Percentiles rank a stretch among this genome's conserved stretches.
Conservation (phyloP, 2,329 filamentous ascomycete species). For the Sclerotinia glacialis region DNA sequence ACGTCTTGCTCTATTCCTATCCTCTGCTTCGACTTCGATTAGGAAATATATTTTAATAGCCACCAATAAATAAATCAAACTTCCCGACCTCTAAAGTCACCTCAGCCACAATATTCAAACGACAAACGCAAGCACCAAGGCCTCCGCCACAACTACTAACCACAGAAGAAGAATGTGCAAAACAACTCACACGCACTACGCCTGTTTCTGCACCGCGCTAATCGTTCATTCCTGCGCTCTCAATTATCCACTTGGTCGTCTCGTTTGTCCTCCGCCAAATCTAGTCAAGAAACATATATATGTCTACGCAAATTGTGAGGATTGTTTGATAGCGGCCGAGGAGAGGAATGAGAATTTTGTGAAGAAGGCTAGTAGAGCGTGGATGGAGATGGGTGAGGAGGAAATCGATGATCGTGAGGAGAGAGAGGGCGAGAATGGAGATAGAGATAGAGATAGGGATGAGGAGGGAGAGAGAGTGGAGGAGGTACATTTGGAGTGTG, state of each 20-base stretch:
- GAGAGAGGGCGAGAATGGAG: too few species aligned
- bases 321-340: neutral
- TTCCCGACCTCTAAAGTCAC: neutral
- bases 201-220: neutral
- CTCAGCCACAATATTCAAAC: neutral
- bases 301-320: neutral
- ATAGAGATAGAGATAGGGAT: too few species aligned
- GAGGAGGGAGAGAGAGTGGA: neutral
- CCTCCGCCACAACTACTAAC: neutral
- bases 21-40: too few species aligned
- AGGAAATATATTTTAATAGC: neutral
- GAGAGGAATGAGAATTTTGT: neutral
- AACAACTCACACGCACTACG: slow-evolving; percentile 6
- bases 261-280: neutral
- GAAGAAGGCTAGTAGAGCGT: neutral
- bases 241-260: neutral
- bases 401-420: neutral
- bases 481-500: neutral
- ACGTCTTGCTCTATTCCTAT: neutral
- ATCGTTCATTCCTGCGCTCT: neutral
- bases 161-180: slow-evolving; percentile 1
- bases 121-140: neutral
- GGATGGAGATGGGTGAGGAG: neutral
- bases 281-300: neutral
- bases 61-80: neutral